These are phyloP conservation scores for Teratosphaeria gauchensis DNA, from an alignment of 2,329 filamentous ascomycete species.

Conservation along the genomic window DNA sequence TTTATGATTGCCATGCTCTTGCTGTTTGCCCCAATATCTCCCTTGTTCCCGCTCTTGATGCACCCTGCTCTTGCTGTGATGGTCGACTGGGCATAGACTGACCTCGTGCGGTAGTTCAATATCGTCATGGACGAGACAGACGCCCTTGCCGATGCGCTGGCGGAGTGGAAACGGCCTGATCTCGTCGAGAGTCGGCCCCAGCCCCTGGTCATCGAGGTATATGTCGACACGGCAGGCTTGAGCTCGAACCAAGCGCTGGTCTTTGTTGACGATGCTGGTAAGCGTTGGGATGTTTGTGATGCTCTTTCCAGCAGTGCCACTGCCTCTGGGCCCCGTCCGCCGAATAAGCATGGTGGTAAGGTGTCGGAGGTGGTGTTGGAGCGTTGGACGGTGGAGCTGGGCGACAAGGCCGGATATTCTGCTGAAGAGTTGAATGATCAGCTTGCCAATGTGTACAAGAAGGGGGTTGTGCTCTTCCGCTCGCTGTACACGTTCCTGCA, in stretches of 20 bases:
- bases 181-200: slow-evolving; percentile 68
- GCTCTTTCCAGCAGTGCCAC: slow-evolving; percentile 54
- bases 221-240: slow-evolving; percentile 54
- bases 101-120: slow-evolving; percentile 60
- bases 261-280: slow-evolving; percentile 77
- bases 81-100: background rate
- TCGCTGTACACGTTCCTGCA: slow-evolving; percentile 75
- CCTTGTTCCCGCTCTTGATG: background rate
- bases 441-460: slow-evolving; percentile 90
- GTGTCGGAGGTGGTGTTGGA: slow-evolving; percentile 73
- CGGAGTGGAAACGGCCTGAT: slow-evolving; percentile 71
- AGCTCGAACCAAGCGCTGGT: slow-evolving; percentile 80
- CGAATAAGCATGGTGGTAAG: slow-evolving; percentile 31
- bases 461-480: slow-evolving; percentile 88
- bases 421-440: slow-evolving; percentile 45
- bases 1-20: background rate
- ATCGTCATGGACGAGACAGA: slow-evolving; percentile 90
- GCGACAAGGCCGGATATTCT: slow-evolving; percentile 49
- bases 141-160: slow-evolving; percentile 70
- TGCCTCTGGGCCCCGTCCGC: slow-evolving; percentile 37
- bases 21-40: background rate
- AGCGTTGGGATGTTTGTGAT: slow-evolving; percentile 85
- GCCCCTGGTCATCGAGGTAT: slow-evolving; percentile 82
- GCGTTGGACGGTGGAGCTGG: slow-evolving; percentile 80
- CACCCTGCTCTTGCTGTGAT: background rate